Evolutionary conservation across 352 stramenopile species (phyloP).

Genomic region (Pythium brachiatum): DNA sequence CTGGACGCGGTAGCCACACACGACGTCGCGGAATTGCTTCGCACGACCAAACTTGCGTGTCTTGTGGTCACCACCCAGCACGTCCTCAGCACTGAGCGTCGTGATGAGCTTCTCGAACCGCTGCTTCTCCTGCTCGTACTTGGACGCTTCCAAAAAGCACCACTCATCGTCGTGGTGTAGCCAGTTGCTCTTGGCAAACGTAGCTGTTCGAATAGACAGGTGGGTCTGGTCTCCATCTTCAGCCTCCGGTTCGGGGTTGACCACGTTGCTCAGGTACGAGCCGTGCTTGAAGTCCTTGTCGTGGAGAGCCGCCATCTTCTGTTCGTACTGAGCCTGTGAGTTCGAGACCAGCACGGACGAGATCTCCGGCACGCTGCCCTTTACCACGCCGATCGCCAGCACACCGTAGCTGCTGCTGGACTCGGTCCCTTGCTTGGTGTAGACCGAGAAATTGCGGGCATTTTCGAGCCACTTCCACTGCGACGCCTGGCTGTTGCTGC

Average conservation of each 20-base stretch:
- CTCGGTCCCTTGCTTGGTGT: conserved; percentile 8
- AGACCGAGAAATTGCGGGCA: conserved; percentile 16
- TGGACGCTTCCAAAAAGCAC: conserved; percentile 17
- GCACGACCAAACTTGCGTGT: background rate
- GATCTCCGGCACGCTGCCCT: conserved; percentile 13
- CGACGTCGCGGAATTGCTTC: conserved; percentile 13
- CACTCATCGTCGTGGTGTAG: conserved; percentile 22
- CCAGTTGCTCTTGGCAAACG: conserved; percentile 12
- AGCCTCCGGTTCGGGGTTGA: background rate
- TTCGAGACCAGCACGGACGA: conserved; percentile 6
- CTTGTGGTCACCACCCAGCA: conserved; percentile 2
- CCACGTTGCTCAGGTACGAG: conserved; percentile 3
- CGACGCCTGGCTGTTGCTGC: background rate
- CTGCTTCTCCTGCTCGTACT: conserved; percentile 8
- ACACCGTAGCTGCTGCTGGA: conserved; percentile 1
- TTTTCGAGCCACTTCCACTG: conserved; percentile 27
- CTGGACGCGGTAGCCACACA: conserved; percentile 12
- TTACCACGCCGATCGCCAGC: conserved; percentile 16
- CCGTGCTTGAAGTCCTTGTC: conserved; percentile 18
- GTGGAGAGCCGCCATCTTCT: conserved; percentile 18
- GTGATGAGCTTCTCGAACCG: conserved; percentile 22
- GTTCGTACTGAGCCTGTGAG: conserved; percentile 6
- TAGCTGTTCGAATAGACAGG: conserved; percentile 15
- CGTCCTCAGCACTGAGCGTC: conserved; percentile 15
- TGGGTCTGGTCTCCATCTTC: background rate